Conservation (phyloP, 129 eudicot species). For the Erigeron canadensis region DNA sequence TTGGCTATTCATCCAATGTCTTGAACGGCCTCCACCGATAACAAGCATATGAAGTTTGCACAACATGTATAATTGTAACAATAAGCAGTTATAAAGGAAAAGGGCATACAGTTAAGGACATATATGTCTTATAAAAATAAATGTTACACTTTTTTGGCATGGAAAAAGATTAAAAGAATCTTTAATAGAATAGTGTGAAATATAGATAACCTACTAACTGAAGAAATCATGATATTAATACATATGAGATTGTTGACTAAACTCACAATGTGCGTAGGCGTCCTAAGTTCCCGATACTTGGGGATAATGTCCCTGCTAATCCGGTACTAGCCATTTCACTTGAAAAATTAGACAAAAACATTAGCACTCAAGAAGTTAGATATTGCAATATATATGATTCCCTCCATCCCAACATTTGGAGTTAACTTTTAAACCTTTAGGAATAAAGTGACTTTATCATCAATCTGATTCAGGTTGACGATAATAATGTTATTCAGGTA, state of each 20-base stretch:
- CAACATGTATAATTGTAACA: too few species aligned
- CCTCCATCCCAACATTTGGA: conserved; percentile 24
- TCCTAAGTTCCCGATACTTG: conserved; percentile 80
- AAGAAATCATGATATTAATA: not conserved
- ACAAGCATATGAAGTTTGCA: too few species aligned
- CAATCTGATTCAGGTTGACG: not conserved
- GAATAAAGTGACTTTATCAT: conserved; percentile 10
- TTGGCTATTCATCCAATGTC: too few species aligned
- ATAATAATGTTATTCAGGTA: conserved; percentile 1
- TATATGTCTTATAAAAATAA: too few species aligned
- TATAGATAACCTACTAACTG: not conserved
- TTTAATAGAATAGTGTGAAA: not conserved
- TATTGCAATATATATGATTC: conserved; percentile 1
- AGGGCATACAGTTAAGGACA: too few species aligned
- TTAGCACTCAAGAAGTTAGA: conserved; percentile 13
- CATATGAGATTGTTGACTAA: not conserved
- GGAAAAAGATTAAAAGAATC: not conserved
- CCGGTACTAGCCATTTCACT: conserved; percentile 97
- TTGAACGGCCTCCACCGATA: too few species aligned
- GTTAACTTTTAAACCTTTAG: conserved; percentile 5
- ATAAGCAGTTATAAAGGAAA: too few species aligned
- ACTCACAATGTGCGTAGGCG: conserved; percentile 87
- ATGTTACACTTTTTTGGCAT: too few species aligned
- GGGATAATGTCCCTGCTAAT: conserved; percentile 76
- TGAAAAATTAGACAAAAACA: conserved; percentile 18